Base-by-base conservation (phyloP, 257 asterid genomes). In the Solanum raphanifolium region DNA sequence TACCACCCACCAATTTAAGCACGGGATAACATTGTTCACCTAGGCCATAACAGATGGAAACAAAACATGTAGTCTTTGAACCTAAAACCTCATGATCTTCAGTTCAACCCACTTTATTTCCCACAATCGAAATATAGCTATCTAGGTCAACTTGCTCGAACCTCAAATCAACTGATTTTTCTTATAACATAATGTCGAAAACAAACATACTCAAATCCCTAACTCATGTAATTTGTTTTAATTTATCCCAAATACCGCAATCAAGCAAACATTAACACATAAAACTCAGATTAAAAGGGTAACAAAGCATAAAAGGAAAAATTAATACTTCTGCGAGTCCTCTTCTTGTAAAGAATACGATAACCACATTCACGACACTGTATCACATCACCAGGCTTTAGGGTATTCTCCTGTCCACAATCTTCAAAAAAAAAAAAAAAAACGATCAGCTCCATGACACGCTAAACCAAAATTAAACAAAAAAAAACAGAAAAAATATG, bases 361-460 rank as follows among this genome's bases (percentile, higher is more conserved):
- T 96, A 95, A 25, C 98, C 98, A 43, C 99, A 96, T 75, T 95
- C 98, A 43, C 99, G 93, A 89, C 99, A 96, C 94, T 93, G 98
- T 84, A 96, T 93, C 93, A 93, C 98, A 88, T 95, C 98, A 55
- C 95, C 97, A 12, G 93, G 90, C 88, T 95, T 96, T 92, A 95
- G 93, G 1, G 95, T 93, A 90, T 95, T 96, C 88, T 96, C 99
- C 86, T 96, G 98, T 1, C 98, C 98, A 89, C 99, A 96, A 91
- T 95, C 99, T 95, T 87, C 86, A 74, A 35, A 21, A 7, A 55
- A 18, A 6, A 52, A 52, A 48, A 15, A 48, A 18, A 52, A 48
- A 52, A 18, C 32, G 9, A n/a, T 23, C 6, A 71, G 5, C 21
- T 29, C 36, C 23, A 31, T 69, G 0, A 15, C 5, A 0, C 72